Base-by-base conservation (phyloP, 768 basidiomycete species). In the Suillus fuscotomentosus region DNA sequence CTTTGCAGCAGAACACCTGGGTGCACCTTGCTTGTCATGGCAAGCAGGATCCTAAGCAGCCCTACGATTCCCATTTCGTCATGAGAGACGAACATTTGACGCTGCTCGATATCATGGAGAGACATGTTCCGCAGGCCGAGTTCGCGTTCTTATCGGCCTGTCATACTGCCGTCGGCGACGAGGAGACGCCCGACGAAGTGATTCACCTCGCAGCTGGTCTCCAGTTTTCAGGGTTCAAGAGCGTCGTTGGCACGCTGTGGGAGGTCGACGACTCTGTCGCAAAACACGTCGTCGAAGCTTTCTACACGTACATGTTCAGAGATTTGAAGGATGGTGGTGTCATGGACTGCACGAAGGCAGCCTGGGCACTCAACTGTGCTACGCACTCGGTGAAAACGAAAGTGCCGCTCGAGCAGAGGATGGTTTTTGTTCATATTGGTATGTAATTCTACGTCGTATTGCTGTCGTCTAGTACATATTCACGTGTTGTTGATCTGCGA, bases 1-100 rank as follows among this genome's bases (percentile, higher is more conserved):
- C 65, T 4, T 63, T 76, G 6, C 20, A 54, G 6, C 60, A 65
- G 6, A 70, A 75, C 61, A 10, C 61, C 0, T 76, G 75, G 74
- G 69, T 69, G 0, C 76, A 77, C 51, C 60, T 79, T 4, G 76
- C 75, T 0, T 79, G 77, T 17, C 76, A 77, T 24, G 74, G 77
- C 0, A 53, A 48, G 0, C 72, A 73, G 7, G 56, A 71, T 43
- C 3, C 38, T 2, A 34, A 47, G 0, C 65, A 70, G 3, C 77
- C 77, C 4, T 71, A 72, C 5, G 55, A 71, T 3, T 73, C 78
- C 0, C 62, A 70, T 2, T 72, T 77, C 10, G 65, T 50, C 24
- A 50, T 50, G 48, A 48, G 22, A 14, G 47, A 48, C 2, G 13
- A 24, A 14, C 6, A 48, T 48, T 6, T 48, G 22, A 48, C 47